Conservation (phyloP, 306 rosid species). For the Astragalus membranaceus region DNA sequence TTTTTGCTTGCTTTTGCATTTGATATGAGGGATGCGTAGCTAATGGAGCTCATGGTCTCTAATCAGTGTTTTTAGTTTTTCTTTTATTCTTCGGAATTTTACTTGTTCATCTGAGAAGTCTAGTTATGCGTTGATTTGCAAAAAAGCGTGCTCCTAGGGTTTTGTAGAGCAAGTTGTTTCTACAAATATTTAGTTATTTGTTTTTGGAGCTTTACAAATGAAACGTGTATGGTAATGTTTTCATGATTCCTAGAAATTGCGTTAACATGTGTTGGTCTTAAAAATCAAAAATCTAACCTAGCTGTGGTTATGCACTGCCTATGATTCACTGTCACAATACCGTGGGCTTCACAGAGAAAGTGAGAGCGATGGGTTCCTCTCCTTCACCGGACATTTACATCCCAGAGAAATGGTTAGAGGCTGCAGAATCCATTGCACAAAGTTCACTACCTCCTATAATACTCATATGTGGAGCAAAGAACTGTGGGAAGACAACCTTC, state of each 20-base stretch:
- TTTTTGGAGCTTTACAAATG: not conserved
- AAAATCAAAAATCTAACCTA: not conserved
- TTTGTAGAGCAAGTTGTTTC: not conserved
- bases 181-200: not conserved
- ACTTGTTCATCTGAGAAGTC: too few relatives aligned
- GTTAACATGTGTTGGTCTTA: not conserved
- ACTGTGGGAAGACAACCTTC: slow-evolving; percentile 83
- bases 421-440: slow-evolving; percentile 47
- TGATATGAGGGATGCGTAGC: too few relatives aligned
- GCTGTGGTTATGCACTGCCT: not conserved
- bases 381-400: slow-evolving; percentile 50
- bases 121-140: too few relatives aligned
- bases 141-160: too few relatives aligned
- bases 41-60: too few relatives aligned
- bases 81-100: too few relatives aligned
- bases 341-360: not conserved
- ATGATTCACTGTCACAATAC: too few relatives aligned
- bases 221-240: not conserved
- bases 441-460: slow-evolving; percentile 45
- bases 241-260: not conserved
- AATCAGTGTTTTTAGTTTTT: too few relatives aligned
- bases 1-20: too few relatives aligned
- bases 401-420: slow-evolving; percentile 62
- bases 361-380: slow-evolving; percentile 35
- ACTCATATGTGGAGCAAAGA: slow-evolving; percentile 76